Conservation (phyloP, 352 stramenopile species). For the Phytopythium mirpurense region DNA sequence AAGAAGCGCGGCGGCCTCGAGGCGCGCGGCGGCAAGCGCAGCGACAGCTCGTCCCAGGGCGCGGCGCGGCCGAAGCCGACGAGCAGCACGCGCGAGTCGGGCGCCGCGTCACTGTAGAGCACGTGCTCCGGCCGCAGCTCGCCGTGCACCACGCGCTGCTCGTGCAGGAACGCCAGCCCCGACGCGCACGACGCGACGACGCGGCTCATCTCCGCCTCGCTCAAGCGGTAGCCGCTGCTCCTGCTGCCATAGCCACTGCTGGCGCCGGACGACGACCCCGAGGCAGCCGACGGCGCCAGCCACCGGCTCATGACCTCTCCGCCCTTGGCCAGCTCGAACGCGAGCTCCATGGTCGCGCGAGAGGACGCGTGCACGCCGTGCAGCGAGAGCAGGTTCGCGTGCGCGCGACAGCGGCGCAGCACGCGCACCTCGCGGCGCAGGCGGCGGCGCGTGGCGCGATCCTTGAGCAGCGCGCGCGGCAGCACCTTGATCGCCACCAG, state of each 20-base stretch:
- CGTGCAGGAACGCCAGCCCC: slow-evolving; percentile 59
- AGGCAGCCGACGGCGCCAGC: slow-evolving; percentile 2
- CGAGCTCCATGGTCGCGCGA: slow-evolving; percentile 48
- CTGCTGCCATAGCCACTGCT: too few species aligned
- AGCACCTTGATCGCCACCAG: slow-evolving; percentile 73
- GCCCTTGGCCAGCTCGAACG: slow-evolving; percentile 67
- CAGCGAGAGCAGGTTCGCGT: slow-evolving; percentile 64
- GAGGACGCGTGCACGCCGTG: slow-evolving; percentile 48
- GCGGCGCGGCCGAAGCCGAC: slow-evolving; percentile 58
- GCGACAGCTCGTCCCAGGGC: slow-evolving; percentile 30
- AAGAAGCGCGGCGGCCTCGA: slow-evolving; percentile 19
- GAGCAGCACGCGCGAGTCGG: slow-evolving; percentile 54
- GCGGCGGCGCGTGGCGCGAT: slow-evolving; percentile 36
- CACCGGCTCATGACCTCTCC: slow-evolving; percentile 53
- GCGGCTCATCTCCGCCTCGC: slow-evolving; percentile 52
- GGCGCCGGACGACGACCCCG: too few species aligned
- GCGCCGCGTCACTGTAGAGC: slow-evolving; percentile 62
- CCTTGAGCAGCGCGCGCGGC: slow-evolving; percentile 37
- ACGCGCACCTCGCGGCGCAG: slow-evolving; percentile 68
- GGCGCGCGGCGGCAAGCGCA: slow-evolving; percentile 5
- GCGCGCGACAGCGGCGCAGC: slow-evolving; percentile 34
- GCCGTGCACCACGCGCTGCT: slow-evolving; percentile 43
- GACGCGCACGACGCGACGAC: slow-evolving; percentile 34
- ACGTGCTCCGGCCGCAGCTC: slow-evolving; percentile 73
- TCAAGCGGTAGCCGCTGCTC: slow-evolving; percentile 21